Evolutionary conservation across 768 basidiomycete species (phyloP), one percentile per base, ranked within the genome.

Genomic region (Cyathus striatus): DNA sequence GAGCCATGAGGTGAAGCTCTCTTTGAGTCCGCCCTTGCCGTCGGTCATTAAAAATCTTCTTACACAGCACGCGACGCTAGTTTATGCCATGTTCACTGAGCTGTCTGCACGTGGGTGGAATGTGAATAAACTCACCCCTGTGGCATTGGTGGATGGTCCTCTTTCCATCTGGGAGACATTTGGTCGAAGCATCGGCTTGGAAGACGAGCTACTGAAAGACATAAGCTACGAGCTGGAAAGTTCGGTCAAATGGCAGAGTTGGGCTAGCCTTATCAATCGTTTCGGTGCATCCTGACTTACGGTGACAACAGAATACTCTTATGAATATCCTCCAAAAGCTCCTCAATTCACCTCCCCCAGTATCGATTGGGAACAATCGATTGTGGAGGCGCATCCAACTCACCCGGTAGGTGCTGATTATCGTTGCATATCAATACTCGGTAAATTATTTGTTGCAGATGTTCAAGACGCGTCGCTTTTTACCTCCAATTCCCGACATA

Each of bases 361-460:
- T 42, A 71, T 81, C 10, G 70, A 64, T 25, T 81, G 79, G 79
- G 77, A 81, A 45, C 75, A 79, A 51, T 78, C 77, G 2, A 76
- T 79, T 22, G 73, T 78, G 16, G 77, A 79, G 54, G 76, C 78
- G 0, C 79, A 81, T 52, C 76, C 77, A 3, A 79, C 73, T 0
- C 79, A 81, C 56, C 77, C 79, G 13, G 78, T 78, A 45, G 65
- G 49, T 35, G 20, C 33, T 5, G 12, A 18, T 30, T 17, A n/a
- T 16, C 22, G 9, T 13, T 30, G 10, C 9, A 24, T 18, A 22
- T 23, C 22, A 13, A 26, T 12, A 27, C 41, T 33, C 12, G 27
- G 23, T 38, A 20, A 18, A 32, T 42, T 42, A 25, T 6, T 20
- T 33, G 14, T 12, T 40, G n/a, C 40, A 80, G 78, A 76, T 79